A percentile compares a stretch with the other conserved stretches of the same genome.
phyloP scores from a whole-genome alignment of 1,284 basidiomycete species.

The Clitocybe nebularis region DNA sequence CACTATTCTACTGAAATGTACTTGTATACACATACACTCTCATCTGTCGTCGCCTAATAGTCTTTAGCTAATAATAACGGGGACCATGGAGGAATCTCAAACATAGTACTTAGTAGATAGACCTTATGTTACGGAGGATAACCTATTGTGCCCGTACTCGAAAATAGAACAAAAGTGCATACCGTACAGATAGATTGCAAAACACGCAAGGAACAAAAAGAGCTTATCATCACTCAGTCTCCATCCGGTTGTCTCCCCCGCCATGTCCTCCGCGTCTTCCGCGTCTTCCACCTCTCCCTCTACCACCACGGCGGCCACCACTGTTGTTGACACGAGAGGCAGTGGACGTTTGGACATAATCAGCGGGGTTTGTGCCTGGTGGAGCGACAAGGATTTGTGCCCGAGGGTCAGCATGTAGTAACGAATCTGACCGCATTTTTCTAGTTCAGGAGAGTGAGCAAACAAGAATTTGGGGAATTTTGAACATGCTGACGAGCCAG shows the following conservation, averaged over 20 bases:
- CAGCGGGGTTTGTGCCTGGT: conserved; percentile 58
- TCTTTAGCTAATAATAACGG: too few species aligned
- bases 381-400: conserved; percentile 68
- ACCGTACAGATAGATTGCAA: too few species aligned
- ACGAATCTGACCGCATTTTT: conserved; percentile 82
- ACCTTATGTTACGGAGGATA: too few species aligned
- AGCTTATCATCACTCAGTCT: conserved; percentile 29
- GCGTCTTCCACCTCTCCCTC: conserved; percentile 33
- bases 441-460: conserved; percentile 33
- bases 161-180: too few species aligned
- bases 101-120: too few species aligned
- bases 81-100: too few species aligned
- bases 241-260: conserved; percentile 35
- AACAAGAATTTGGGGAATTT: not conserved
- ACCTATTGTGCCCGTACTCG: too few species aligned
- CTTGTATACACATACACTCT: too few species aligned
- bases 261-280: conserved; percentile 31
- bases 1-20: too few species aligned
- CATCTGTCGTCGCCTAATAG: too few species aligned
- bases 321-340: conserved; percentile 29
- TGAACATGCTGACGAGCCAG: conserved; percentile 53
- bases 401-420: conserved; percentile 64
- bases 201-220: conserved; percentile 7
- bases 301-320: conserved; percentile 31
- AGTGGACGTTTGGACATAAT: conserved; percentile 40